These are phyloP conservation scores for Croton laevigatus DNA, from an alignment of 441 rosid genomes.

Conservation along the genomic window DNA sequence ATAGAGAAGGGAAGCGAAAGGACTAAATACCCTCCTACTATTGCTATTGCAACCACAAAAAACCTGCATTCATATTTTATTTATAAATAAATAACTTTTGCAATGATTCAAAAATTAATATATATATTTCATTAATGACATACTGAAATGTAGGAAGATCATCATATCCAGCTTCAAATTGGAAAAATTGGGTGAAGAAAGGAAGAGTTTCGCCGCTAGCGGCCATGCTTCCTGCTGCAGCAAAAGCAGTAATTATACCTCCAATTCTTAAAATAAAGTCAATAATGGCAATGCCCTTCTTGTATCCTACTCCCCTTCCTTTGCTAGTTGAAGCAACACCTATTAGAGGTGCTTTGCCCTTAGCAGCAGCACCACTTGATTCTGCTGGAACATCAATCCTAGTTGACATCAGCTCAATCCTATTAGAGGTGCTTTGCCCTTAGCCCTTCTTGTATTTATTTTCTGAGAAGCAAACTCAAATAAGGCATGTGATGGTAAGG, in stretches of 20 bases:
- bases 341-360: conserved; percentile 43
- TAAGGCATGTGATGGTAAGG: conserved; percentile 26
- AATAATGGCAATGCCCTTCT: conserved; percentile 57
- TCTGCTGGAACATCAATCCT: conserved; percentile 26
- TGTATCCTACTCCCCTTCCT: conserved; percentile 33
- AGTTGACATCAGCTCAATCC: conserved; percentile 14
- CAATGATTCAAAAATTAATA: too few relatives aligned
- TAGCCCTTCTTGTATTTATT: too few relatives aligned
- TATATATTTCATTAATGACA: conserved; percentile 6
- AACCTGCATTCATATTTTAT: conserved; percentile 40
- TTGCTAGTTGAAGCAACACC: conserved; percentile 5
- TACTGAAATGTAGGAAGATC: conserved; percentile 73
- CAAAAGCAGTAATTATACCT: conserved; percentile 43
- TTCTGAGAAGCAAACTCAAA: background rate
- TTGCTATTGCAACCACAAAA: conserved; percentile 63
- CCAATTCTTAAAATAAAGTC: conserved; percentile 67
- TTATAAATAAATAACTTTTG: too few relatives aligned
- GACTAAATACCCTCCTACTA: conserved; percentile 67
- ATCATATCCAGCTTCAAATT: conserved; percentile 69
- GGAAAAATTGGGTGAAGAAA: conserved; percentile 87
- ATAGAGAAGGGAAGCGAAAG: conserved; percentile 76
- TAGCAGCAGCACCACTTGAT: conserved; percentile 25
- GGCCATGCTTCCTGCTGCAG: conserved; percentile 62
- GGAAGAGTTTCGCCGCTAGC: conserved; percentile 67
- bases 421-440: background rate